Evolutionary conservation across 2,329 filamentous ascomycete species (phyloP).

Genomic region (Microsporum ferrugineum): DNA sequence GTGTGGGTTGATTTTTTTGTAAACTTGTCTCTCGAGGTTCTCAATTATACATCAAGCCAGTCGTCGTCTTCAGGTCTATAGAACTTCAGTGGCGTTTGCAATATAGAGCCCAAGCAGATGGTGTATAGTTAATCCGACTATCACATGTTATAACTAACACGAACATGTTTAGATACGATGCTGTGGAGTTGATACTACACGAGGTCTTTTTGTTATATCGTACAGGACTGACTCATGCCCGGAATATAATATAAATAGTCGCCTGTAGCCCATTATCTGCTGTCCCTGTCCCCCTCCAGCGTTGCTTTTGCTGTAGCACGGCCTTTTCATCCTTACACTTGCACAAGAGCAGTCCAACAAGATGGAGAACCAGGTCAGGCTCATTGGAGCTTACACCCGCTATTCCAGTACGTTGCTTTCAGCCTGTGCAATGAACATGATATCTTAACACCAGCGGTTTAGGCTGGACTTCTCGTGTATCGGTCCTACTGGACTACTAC

Average conservation of each 20-base stretch:
- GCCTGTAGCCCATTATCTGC: too few relatives aligned
- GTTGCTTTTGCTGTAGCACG: not conserved
- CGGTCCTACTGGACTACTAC: constrained; percentile 27
- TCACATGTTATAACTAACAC: too few relatives aligned
- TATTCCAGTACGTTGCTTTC: constrained; percentile 23
- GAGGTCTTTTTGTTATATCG: not conserved
- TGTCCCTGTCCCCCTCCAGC: not conserved
- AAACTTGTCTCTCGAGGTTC: too few relatives aligned
- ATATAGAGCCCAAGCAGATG: too few relatives aligned
- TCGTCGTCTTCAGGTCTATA: too few relatives aligned
- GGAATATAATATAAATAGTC: not conserved
- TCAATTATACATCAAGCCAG: too few relatives aligned
- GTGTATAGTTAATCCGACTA: too few relatives aligned
- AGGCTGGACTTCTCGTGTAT: constrained; percentile 28
- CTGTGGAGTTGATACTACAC: not conserved
- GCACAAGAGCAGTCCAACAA: not conserved
- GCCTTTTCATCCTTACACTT: not conserved
- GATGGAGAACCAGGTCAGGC: constrained; percentile 18
- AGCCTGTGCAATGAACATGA: not conserved
- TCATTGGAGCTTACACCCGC: constrained; percentile 23
- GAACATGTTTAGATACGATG: too few relatives aligned
- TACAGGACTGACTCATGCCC: not conserved
- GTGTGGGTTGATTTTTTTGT: too few relatives aligned
- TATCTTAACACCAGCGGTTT: not conserved
- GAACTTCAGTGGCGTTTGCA: too few relatives aligned